Base-by-base conservation (phyloP, 148 eudicot species). In the Rhododendron vialii region DNA sequence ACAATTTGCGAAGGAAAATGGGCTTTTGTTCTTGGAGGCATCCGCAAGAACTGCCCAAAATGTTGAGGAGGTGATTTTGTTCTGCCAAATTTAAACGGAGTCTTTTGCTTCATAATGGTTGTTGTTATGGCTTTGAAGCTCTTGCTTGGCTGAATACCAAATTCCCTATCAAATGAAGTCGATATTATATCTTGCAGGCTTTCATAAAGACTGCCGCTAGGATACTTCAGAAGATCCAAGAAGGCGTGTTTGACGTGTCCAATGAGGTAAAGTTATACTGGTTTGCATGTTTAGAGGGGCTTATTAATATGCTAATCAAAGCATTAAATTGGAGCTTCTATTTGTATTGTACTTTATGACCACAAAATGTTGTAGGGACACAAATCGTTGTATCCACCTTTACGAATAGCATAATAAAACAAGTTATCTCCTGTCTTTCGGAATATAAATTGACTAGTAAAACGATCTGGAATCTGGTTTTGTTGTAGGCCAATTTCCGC, bases 1-100 rank as follows among this genome's bases (percentile, higher is more conserved):
- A 88, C 98, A 94, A 81, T 94, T 94, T 87, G 94, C 98, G 0
- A 93, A 92, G 89, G 95, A 94, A 87, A 90, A 93, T 87, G 95
- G 94, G 57, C 93, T 94, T 73, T 65, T 94, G 65, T 94, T 93
- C 90, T 82, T 93, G 86, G 98, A 94, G 87, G 91, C 92, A 57
- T 94, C 98, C 78, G 95, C 98, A 17, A 94, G 92, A 89, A 91
- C 98, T 4, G 95, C 90, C 30, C 94, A 90, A 81, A 90, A 92
- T 90, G 95, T 94, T 80, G 98, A 94, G 86, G 98, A 92, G 98
- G 98, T 91, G 38, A 84, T 57, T 35, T 82, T 85, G 12, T 36
- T 73, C 0, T 57, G 18, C 4, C 79, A 75, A 84, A 85, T 57
- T 41, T 41, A 24, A 63, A 38, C 13, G 0, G 4, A 33, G 71